These are phyloP conservation scores for Periglandula ipomoeae DNA, from an alignment of 2,329 filamentous ascomycete species.

Conservation along the genomic window DNA sequence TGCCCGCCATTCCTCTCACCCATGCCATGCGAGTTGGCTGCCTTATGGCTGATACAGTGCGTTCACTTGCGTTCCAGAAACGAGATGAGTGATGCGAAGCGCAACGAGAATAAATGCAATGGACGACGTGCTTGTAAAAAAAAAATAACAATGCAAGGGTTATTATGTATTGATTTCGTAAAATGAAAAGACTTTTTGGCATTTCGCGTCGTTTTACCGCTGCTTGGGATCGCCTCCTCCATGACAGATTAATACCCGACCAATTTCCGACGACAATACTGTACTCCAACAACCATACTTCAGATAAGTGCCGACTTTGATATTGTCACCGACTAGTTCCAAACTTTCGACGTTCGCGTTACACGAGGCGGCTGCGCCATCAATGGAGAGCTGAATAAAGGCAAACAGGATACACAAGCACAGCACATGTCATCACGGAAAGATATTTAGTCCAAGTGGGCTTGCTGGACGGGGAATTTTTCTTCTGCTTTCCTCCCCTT, in stretches of 20 bases:
- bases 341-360: slow-evolving; percentile 1
- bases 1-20: too few species aligned
- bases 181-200: too few species aligned
- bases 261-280: slow-evolving; percentile 12
- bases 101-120: too few species aligned
- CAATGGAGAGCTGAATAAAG: background rate
- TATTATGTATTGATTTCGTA: too few species aligned
- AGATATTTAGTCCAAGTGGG: slow-evolving; percentile 4
- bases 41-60: too few species aligned
- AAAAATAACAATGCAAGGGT: too few species aligned
- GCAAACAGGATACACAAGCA: background rate
- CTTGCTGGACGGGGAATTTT: background rate
- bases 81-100: too few species aligned
- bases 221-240: too few species aligned
- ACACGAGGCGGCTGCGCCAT: slow-evolving; percentile 2
- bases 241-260: slow-evolving; percentile 12
- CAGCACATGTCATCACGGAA: slow-evolving; percentile 1
- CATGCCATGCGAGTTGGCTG: too few species aligned
- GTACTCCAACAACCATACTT: slow-evolving; percentile 8
- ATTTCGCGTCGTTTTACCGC: too few species aligned
- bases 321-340: slow-evolving; percentile 4
- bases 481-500: background rate
- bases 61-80: too few species aligned
- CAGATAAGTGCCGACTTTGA: background rate
- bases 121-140: too few species aligned